A percentile compares a stretch with the other conserved stretches of the same genome.
phyloP scores from a whole-genome alignment of 2,329 filamentous ascomycete species.

The Cladosporium sp. region DNA sequence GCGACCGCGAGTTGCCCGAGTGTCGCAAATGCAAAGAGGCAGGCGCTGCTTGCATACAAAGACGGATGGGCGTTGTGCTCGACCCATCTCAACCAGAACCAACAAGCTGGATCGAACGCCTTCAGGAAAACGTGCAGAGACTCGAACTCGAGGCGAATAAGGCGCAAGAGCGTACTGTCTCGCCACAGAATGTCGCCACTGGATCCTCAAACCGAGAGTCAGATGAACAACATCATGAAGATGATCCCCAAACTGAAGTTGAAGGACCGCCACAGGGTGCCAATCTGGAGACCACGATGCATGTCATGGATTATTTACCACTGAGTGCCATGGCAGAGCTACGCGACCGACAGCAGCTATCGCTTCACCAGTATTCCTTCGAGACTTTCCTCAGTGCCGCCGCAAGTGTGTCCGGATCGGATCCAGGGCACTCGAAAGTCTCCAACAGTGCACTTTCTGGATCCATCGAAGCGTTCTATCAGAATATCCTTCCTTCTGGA shows the following conservation, averaged over 20 bases:
- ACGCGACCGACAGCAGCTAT: constrained; percentile 4
- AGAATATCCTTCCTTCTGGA: background rate
- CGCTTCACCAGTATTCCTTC: constrained; percentile 6
- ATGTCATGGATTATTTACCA: constrained; percentile 3
- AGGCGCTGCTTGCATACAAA: constrained; percentile 3
- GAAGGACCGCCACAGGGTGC: background rate
- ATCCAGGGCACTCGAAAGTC: background rate
- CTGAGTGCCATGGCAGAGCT: constrained; percentile 5
- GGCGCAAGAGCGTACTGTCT: background rate
- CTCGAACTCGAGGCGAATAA: background rate
- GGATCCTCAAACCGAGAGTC: too few relatives aligned
- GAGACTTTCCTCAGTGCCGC: constrained; percentile 6
- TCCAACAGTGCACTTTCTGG: background rate
- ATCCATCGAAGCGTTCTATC: constrained; percentile 1
- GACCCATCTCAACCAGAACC: constrained; percentile 5
- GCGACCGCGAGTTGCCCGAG: background rate
- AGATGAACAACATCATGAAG: too few relatives aligned
- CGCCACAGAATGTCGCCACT: background rate
- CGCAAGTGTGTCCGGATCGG: background rate
- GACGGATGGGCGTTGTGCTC: constrained; percentile 1
- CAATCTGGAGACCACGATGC: background rate
- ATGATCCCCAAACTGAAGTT: too few relatives aligned
- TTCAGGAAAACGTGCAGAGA: background rate
- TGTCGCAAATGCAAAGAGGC: background rate
- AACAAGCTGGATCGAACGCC: constrained; percentile 3